These are phyloP conservation scores for Brassica juncea DNA, from an alignment of 345 rosid genomes.

Conservation along the genomic window DNA sequence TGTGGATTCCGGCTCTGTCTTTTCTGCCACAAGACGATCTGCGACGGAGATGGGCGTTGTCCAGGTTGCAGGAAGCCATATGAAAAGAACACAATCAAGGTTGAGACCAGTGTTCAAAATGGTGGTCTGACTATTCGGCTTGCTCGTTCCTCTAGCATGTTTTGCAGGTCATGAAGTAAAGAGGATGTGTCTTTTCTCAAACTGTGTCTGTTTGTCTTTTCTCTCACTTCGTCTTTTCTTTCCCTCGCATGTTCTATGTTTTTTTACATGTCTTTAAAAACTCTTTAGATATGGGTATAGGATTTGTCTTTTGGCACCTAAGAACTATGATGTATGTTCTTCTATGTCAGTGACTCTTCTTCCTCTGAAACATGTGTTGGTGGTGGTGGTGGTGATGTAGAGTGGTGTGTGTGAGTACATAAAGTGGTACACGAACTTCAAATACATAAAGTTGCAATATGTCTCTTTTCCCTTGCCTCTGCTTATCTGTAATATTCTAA, in stretches of 20 bases:
- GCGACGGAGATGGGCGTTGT: slow-evolving; percentile 90
- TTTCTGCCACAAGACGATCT: slow-evolving; percentile 94
- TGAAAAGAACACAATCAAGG: slow-evolving; percentile 49
- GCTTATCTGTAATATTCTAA: slow-evolving; percentile 21
- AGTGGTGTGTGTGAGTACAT: slow-evolving; percentile 66
- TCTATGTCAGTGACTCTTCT: slow-evolving; percentile 55
- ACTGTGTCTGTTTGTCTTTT: slow-evolving; percentile 47
- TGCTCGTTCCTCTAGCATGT: slow-evolving; percentile 84
- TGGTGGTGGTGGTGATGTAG: slow-evolving; percentile 56
- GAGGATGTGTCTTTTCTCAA: slow-evolving; percentile 34
- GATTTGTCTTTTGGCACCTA: slow-evolving; percentile 52
- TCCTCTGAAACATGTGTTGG: slow-evolving; percentile 54
- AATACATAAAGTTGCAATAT: slow-evolving; percentile 53
- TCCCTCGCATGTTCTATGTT: slow-evolving; percentile 33
- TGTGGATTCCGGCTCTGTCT: slow-evolving; percentile 93
- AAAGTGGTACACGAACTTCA: slow-evolving; percentile 66
- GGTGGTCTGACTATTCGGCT: slow-evolving; percentile 61
- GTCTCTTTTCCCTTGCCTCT: slow-evolving; percentile 24
- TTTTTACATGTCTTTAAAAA: slow-evolving; percentile 41
- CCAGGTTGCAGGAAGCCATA: slow-evolving; percentile 93
- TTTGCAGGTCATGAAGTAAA: slow-evolving; percentile 64
- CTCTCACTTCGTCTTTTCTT: slow-evolving; percentile 17
- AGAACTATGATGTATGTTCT: slow-evolving; percentile 53
- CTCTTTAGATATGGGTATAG: slow-evolving; percentile 56
- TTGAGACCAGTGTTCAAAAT: slow-evolving; percentile 57